A percentile compares a stretch with the other conserved stretches of the same genome.
phyloP scores from a whole-genome alignment of 2,329 filamentous ascomycete genomes.

The Botrytis elliptica region DNA sequence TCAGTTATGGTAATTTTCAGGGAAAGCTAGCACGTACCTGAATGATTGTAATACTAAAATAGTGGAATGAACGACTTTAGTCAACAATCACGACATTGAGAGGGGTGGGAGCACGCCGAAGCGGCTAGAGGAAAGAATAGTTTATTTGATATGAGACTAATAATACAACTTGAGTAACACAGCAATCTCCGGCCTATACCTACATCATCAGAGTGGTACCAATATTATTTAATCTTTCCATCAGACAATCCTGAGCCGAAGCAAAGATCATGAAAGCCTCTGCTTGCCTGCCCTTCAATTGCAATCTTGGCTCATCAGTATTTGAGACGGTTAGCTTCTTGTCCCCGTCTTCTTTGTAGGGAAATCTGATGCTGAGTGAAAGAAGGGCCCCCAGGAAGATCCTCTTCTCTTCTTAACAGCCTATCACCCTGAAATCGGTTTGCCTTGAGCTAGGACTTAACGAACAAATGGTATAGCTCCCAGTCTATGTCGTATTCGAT shows the following conservation, averaged over 20 bases:
- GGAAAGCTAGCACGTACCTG: background rate
- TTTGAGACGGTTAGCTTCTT: background rate
- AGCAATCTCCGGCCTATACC: background rate
- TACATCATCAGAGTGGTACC: background rate
- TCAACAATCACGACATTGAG: background rate
- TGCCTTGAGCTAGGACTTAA: constrained; percentile 44
- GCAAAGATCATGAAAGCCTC: background rate
- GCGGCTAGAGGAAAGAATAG: background rate
- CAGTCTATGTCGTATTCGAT: constrained; percentile 44
- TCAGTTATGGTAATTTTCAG: background rate
- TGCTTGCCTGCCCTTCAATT: background rate
- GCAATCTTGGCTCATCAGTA: background rate
- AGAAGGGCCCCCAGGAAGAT: background rate
- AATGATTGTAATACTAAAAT: background rate
- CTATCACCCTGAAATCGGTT: background rate
- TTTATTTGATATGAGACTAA: background rate
- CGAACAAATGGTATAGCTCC: constrained; percentile 41
- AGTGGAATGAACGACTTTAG: too few species aligned
- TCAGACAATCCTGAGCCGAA: background rate
- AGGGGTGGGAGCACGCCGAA: background rate
- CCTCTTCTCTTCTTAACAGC: background rate
- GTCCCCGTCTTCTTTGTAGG: background rate
- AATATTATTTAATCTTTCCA: background rate
- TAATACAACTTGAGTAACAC: background rate
- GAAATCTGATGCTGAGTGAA: background rate